A percentile compares a stretch with the other conserved stretches of the same genome.
Evolutionary conservation across 257 asterid genomes (phyloP).

Genomic region (Hygrophila difformis): DNA sequence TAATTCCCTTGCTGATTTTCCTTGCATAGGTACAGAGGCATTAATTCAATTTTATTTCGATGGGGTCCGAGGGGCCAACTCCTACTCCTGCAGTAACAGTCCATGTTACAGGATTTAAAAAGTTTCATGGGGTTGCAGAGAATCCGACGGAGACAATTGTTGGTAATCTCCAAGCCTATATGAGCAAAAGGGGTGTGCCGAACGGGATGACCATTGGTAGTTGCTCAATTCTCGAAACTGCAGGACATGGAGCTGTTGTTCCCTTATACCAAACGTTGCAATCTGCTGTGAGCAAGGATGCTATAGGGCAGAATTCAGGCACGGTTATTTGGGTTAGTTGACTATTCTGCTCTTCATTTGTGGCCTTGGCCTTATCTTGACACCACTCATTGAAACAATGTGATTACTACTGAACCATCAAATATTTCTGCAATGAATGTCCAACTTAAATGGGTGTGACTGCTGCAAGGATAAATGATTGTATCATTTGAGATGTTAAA

Average conservation of each 20-base stretch:
- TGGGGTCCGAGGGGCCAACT: conserved; percentile 94
- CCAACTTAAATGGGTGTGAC: too few relatives aligned
- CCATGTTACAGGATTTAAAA: conserved; percentile 89
- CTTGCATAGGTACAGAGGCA: too few relatives aligned
- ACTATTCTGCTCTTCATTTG: not conserved
- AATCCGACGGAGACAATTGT: conserved; percentile 93
- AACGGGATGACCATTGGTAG: conserved; percentile 84
- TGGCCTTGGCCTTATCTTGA: too few relatives aligned
- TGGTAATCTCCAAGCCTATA: conserved; percentile 56
- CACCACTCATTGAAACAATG: too few relatives aligned
- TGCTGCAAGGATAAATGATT: too few relatives aligned
- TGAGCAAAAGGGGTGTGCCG: conserved; percentile 63
- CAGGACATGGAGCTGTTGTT: conserved; percentile 78
- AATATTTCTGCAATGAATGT: too few relatives aligned
- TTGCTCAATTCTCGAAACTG: conserved; percentile 86
- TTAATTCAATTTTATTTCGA: too few relatives aligned
- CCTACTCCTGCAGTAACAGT: conserved; percentile 66
- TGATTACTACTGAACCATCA: too few relatives aligned
- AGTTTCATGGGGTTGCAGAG: conserved; percentile 90
- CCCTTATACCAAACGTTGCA: conserved; percentile 84
- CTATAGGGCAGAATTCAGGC: conserved; percentile 27
- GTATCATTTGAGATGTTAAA: too few relatives aligned
- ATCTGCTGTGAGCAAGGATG: conserved; percentile 45
- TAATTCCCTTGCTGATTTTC: too few relatives aligned
- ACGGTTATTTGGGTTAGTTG: conserved; percentile 75